These are phyloP conservation scores for Chloris gayana DNA, from an alignment of 176 grass and related monocot species.

Conservation along the genomic window DNA sequence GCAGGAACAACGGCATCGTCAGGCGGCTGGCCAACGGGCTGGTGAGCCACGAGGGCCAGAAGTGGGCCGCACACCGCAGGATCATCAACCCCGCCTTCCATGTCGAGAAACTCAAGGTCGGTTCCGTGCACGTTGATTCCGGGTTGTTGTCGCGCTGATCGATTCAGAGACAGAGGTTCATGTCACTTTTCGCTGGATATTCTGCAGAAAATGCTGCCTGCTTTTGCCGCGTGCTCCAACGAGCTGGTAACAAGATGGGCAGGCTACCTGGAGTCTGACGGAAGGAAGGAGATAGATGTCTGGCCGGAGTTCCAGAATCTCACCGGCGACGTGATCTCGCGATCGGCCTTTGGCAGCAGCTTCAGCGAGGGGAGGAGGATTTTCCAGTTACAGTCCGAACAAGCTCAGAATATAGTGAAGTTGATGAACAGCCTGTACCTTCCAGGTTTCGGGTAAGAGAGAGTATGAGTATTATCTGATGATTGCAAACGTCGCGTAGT, in stretches of 20 bases:
- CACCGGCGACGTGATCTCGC: constrained; percentile 41
- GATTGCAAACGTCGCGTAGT: not conserved
- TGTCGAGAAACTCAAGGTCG: constrained; percentile 34
- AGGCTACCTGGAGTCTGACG: not conserved
- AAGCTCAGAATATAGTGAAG: not conserved
- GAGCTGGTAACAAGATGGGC: constrained; percentile 46
- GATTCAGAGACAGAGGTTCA: not conserved
- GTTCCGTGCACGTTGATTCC: not conserved
- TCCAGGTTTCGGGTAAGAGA: constrained; percentile 39
- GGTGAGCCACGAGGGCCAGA: constrained; percentile 38
- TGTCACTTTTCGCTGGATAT: not conserved
- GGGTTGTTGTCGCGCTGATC: not conserved
- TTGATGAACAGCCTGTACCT: constrained; percentile 37
- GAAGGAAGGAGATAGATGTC: constrained; percentile 15
- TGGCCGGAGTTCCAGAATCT: constrained; percentile 46
- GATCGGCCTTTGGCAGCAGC: constrained; percentile 74
- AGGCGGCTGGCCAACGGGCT: constrained; percentile 2
- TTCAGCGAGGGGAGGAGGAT: constrained; percentile 56
- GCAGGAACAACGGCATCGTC: not conserved
- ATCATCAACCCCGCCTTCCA: constrained; percentile 69
- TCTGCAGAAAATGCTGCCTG: constrained; percentile 45
- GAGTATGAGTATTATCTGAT: not conserved
- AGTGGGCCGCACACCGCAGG: constrained; percentile 56
- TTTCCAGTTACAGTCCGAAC: constrained; percentile 58
- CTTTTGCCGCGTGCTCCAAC: constrained; percentile 35